Conservation (phyloP, 495 filamentous ascomycete genomes). For the Immersiella caudata region DNA sequence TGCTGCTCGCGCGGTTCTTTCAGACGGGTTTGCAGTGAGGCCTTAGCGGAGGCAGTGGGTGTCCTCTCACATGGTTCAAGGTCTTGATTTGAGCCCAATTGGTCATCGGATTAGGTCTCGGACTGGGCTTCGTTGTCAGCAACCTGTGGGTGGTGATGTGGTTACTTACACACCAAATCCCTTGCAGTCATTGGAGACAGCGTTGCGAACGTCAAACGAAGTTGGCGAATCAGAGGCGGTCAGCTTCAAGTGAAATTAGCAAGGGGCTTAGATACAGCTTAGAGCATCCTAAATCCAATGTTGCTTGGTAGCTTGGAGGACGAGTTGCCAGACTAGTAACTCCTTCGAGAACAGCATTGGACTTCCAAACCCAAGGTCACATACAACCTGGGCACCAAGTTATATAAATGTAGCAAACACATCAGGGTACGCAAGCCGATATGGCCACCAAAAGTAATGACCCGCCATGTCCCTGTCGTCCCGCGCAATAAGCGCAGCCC, state of each 20-base stretch:
- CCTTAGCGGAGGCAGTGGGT: not conserved
- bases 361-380: not conserved
- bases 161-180: not conserved
- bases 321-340: not conserved
- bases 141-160: not conserved
- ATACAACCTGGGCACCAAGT: not conserved
- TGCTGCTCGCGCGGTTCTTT: no score
- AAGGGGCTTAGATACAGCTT: not conserved
- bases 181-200: not conserved
- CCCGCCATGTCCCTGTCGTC: not conserved
- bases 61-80: not conserved
- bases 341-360: not conserved
- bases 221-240: not conserved
- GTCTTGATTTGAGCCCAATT: no score
- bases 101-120: no score
- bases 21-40: not conserved
- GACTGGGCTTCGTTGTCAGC: no score
- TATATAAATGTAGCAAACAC: no score
- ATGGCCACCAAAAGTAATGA: not conserved
- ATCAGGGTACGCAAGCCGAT: no score
- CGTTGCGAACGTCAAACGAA: not conserved
- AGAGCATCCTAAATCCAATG: not conserved
- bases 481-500: not conserved
- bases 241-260: not conserved
- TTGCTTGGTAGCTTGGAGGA: not conserved